These are phyloP conservation scores for Cladophialophora immunda DNA, from an alignment of 2,329 filamentous ascomycete species.

Conservation along the genomic window DNA sequence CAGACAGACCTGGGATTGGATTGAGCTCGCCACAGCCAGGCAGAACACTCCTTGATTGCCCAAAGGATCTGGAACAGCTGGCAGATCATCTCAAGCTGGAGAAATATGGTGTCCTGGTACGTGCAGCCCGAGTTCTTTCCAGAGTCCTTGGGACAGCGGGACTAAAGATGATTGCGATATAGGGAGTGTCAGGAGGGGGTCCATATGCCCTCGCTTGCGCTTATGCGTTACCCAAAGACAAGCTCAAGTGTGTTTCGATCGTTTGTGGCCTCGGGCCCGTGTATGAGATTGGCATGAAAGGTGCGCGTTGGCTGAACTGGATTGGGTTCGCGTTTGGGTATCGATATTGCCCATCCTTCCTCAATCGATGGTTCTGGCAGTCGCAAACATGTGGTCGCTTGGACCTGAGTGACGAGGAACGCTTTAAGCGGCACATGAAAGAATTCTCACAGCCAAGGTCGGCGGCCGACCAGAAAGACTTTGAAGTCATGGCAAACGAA, in stretches of 20 bases:
- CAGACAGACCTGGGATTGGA: slow-evolving; percentile 57
- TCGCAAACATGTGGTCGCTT: slow-evolving; percentile 41
- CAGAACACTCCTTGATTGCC: slow-evolving; percentile 52
- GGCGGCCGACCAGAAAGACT: slow-evolving; percentile 41
- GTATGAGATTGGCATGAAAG: slow-evolving; percentile 48
- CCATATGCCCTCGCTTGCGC: slow-evolving; percentile 60
- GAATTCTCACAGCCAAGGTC: slow-evolving; percentile 8
- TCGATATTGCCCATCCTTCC: slow-evolving; percentile 40
- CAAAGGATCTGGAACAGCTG: slow-evolving; percentile 53
- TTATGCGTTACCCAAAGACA: slow-evolving; percentile 45
- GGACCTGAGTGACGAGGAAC: slow-evolving; percentile 48
- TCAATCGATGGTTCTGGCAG: slow-evolving; percentile 43
- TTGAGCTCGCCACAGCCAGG: slow-evolving; percentile 48
- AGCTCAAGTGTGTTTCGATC: slow-evolving; percentile 21
- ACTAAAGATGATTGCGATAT: not conserved
- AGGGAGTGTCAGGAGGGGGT: slow-evolving; percentile 57
- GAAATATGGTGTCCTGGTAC: slow-evolving; percentile 52
- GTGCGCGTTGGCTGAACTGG: slow-evolving; percentile 41
- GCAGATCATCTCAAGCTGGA: slow-evolving; percentile 51
- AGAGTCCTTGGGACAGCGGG: not conserved
- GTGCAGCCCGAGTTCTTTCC: slow-evolving; percentile 21
- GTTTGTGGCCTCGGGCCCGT: slow-evolving; percentile 43
- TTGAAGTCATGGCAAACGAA: slow-evolving; percentile 38
- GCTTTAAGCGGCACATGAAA: slow-evolving; percentile 39
- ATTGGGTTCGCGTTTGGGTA: slow-evolving; percentile 46